Evolutionary conservation across 768 basidiomycete genomes (phyloP), one percentile per base, ranked within the genome.

Genomic region (Panaeolus cyanescens): DNA sequence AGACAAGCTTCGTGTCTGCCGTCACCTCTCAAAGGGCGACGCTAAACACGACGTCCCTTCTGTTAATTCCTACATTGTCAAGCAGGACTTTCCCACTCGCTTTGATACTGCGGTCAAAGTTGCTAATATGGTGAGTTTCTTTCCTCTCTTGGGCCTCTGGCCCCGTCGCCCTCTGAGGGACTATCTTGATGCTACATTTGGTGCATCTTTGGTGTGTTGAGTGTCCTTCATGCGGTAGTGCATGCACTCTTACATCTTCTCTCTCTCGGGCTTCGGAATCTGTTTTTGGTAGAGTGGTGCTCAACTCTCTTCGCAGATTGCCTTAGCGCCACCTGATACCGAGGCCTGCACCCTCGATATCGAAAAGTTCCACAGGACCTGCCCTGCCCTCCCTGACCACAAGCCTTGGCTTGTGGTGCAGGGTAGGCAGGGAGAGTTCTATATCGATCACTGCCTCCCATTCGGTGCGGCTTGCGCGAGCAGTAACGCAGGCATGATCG

Each of bases 311-410:
- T 33, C 37, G 17, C 66, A 77, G 76, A 65, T 76, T 22, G 65
- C 73, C 12, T 12, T 36, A 0, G 72, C 73, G 1, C 74, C 74
- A 4, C 63, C 61, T 0, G 74, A 76, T 0, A 69, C 72, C 0
- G 68, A 77, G 54, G 76, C 70, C 0, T 70, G 71, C 37, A 72
- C 67, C 0, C 50, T 70, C 0, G 74, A 78, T 62, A 75, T 78
- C 28, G 66, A 63, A 6, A 74, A 73, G 53, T 77, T 75, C 36
- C 76, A 78, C 59, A n/a, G n/a, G n/a, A n/a, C n/a, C n/a, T n/a
- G n/a, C n/a, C 73, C 77, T 0, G 69, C 75, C 3, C 57, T 59
- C 1, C 74, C 77, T 0, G 59, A 64, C 0, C 73, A 77, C 62
- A 80, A 78, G 42, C 50, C 55, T 0, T 77, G 71, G 70, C 65